Evolutionary conservation across 306 rosid species (phyloP), one percentile per base, ranked within the genome.

Genomic region (Begonia peltatifolia): DNA sequence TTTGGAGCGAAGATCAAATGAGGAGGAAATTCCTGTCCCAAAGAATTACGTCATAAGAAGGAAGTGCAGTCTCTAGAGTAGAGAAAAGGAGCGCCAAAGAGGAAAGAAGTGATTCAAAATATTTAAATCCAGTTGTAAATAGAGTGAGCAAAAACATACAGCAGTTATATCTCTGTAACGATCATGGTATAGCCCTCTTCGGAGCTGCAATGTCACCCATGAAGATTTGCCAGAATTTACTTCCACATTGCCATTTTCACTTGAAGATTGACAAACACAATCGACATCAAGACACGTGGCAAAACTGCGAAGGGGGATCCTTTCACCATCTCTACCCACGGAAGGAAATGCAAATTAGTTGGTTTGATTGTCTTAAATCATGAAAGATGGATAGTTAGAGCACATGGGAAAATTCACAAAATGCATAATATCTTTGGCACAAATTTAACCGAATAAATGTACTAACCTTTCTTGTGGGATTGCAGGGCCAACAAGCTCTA

Each of bases 401-500:
- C 6, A 30, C 8, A 7, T 5, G 38, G 38, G 38, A 30, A 7
- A 30, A 30, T 5, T 30, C 38, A 30, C 7, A 30, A 30, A 30
- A 30, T 0, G 6, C 38, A 7, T 30, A 5, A 30, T 7, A 30
- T 30, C 38, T 30, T 30, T 30, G 38, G 38, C 38, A 7, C 38
- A 30, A 30, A 30, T 30, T 30, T 30, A 30, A 30, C 9, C 8
- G 38, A 47, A 14, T 52, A 68, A 59, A 48, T 55, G 50, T 56
- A 63, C 79, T 14, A 53, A 85, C 99, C 94, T 85, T 42, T 76
- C 71, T 66, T 65, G 68, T 49, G 92, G 94, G 69, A 86, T 65
- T 20, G 73, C 68, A 59, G 99, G 99, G 60, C 99, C 99, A 67
- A 90, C 68, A 49, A 90, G 61, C 68, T 80, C 95, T 66, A 83